Evolutionary conservation across 2,329 filamentous ascomycete genomes (phyloP).

Genomic region (Epichloe typhina): DNA sequence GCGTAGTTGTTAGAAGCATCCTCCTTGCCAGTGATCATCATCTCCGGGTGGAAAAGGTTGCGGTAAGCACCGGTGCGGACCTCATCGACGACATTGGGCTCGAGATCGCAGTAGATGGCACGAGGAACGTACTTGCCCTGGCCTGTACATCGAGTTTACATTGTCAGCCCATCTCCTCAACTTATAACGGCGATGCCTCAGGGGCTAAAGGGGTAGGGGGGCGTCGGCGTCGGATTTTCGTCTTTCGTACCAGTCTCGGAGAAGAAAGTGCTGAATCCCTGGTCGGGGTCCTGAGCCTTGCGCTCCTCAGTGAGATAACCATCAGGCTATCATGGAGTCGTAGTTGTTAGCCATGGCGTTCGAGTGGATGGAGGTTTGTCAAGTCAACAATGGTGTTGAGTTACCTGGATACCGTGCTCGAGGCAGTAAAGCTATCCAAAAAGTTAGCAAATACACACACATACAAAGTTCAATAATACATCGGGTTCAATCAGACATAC

Average conservation of each 20-base stretch:
- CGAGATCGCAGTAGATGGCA: slow-evolving; percentile 98
- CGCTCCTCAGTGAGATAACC: slow-evolving; percentile 97
- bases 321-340: slow-evolving; percentile 56
- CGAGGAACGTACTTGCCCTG: slow-evolving; percentile 98
- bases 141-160: slow-evolving; percentile 38
- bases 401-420: slow-evolving; percentile 97
- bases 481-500: slow-evolving; percentile 42
- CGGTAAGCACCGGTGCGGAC: slow-evolving; percentile 96
- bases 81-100: slow-evolving; percentile 98
- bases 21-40: slow-evolving; percentile 99
- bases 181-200: neutral
- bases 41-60: slow-evolving; percentile 94
- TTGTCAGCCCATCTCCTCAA: neutral
- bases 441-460: slow-evolving; percentile 12
- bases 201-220: neutral
- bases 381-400: slow-evolving; percentile 15
- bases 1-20: slow-evolving; percentile 99
- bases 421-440: slow-evolving; percentile 89
- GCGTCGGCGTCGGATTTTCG: neutral
- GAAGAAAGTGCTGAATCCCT: slow-evolving; percentile 99
- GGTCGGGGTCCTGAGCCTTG: slow-evolving; percentile 82
- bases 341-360: slow-evolving; percentile 4
- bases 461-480: neutral
- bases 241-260: slow-evolving; percentile 77
- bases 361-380: slow-evolving; percentile 3